Conservation (phyloP, 2,329 filamentous ascomycete species). For the Huntiella omanensis region DNA sequence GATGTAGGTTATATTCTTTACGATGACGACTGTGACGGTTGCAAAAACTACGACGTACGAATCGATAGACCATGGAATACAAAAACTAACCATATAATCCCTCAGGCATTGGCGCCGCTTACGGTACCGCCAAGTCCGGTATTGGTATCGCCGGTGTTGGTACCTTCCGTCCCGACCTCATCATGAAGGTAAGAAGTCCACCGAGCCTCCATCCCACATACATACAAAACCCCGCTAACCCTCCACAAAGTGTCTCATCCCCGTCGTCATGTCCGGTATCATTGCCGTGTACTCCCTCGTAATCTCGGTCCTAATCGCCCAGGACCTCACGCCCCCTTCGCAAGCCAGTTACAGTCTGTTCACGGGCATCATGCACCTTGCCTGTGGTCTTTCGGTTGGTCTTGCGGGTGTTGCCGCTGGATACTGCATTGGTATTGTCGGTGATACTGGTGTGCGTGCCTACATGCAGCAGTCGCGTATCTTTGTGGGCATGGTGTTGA, state of each 20-base stretch:
- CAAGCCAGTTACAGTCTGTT: constrained; percentile 62
- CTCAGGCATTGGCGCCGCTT: constrained; percentile 52
- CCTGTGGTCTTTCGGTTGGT: constrained; percentile 75
- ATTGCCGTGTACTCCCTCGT: constrained; percentile 96
- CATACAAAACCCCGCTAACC: not conserved
- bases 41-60: not conserved
- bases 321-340: constrained; percentile 59
- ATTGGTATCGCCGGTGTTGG: constrained; percentile 76
- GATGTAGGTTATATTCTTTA: constrained; percentile 36
- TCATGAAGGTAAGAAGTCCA: constrained; percentile 57
- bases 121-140: constrained; percentile 73
- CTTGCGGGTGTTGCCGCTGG: constrained; percentile 84
- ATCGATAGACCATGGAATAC: not conserved
- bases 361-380: constrained; percentile 87
- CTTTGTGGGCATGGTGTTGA: constrained; percentile 96
- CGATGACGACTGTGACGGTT: not conserved
- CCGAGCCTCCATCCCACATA: not conserved
- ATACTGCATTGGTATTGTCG: constrained; percentile 90
- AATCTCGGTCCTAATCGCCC: constrained; percentile 86
- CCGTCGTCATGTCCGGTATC: constrained; percentile 97
- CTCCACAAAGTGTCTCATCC: constrained; percentile 51
- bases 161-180: constrained; percentile 68
- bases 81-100: constrained; percentile 5
- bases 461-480: constrained; percentile 95
- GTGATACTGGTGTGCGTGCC: constrained; percentile 79